Base-by-base conservation (phyloP, 148 eudicot species). In the Silene conica region DNA sequence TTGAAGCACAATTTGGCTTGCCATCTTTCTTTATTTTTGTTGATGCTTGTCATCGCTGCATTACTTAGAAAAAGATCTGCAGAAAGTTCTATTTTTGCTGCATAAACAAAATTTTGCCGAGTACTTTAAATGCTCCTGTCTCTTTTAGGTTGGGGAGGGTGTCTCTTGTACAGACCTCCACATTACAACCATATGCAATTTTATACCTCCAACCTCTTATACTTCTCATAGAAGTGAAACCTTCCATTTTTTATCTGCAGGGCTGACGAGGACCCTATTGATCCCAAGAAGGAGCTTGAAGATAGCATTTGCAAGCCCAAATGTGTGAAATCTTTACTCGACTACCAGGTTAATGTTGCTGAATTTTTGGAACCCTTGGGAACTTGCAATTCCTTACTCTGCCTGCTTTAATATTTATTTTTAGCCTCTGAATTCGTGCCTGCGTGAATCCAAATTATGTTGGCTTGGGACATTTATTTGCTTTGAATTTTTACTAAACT, bases 251-350 rank as follows among this genome's bases (percentile, higher is more conserved):
- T 2, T 72, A 25, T 59, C n/a, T 57, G 73, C 65, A 82, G 85
- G 85, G 61, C 85, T 52, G 85, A 82, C 69, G 85, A 79, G 75
- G 85, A 82, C 50, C 85, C 80, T 61, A 80, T 82, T 73, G 85
- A 82, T 79, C 85, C 81, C 50, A 82, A 76, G 75, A 76, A 63
- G 70, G 76, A 79, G 57, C 76, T 82, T 38, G 85, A 82, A 74
- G 85, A 82, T 21, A 74, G 77, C 78, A 43, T 67, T 63, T 82
- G 85, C 82, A 82, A 79, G 80, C 80, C 85, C 68, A 82, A 82
- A 63, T 82, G 85, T 56, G 85, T 77, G 73, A 82, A 79, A 63
- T 67, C 74, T 38, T 82, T 82, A n/a, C 70, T 82, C 43, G 78
- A 79, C 10, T 82, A 82, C 78, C 82, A 79, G 79, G 85, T 82